Conservation (phyloP, 306 rosid genomes). For the Oxytropis ochrocephala region DNA sequence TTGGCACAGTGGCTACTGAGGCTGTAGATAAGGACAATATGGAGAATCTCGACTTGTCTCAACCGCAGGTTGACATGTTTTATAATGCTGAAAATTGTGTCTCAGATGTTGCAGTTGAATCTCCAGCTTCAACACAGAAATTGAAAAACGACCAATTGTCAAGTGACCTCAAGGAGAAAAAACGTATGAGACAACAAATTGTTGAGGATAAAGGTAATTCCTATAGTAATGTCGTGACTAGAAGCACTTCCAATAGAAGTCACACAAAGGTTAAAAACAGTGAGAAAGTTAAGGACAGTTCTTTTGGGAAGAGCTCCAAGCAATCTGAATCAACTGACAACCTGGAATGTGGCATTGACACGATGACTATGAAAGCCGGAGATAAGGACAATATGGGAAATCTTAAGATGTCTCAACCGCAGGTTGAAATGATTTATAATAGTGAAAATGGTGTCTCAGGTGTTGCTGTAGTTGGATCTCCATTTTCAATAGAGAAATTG, state of each 20-base stretch:
- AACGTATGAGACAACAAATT: neutral
- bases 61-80: neutral
- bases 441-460: slow-evolving; percentile 7
- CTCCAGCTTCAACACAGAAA: no score
- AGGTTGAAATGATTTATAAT: slow-evolving; percentile 1
- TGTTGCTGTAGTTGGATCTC: slow-evolving; percentile 11
- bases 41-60: neutral
- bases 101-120: neutral
- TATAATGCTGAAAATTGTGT: slow-evolving; percentile 6
- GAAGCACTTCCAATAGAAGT: slow-evolving; percentile 11
- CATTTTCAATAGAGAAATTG: neutral
- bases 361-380: neutral
- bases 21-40: neutral
- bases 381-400: neutral
- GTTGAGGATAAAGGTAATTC: neutral
- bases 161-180: neutral
- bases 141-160: neutral
- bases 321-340: neutral
- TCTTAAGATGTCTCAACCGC: neutral
- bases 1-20: neutral
- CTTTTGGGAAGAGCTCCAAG: neutral
- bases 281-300: no score
- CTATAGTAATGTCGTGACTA: neutral
- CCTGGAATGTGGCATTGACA: neutral
- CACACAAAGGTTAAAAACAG: neutral